A percentile compares a stretch with the other conserved stretches of the same genome.
phyloP scores from a whole-genome alignment of 176 grass and related monocot species.

The Lolium multiflorum region DNA sequence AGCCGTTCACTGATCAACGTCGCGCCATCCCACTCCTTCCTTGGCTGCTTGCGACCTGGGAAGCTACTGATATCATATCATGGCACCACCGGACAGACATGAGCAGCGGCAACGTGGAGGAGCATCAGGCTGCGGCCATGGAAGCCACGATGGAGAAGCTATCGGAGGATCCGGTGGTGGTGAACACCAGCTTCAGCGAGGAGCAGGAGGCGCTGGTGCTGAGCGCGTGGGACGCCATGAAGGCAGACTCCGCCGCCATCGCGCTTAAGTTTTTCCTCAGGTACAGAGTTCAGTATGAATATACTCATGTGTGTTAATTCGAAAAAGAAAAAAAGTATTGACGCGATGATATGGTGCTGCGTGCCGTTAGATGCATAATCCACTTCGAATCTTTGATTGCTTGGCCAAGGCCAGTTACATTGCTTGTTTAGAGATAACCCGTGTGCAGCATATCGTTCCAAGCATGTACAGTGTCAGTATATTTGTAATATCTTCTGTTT shows the following conservation, averaged over 20 bases:
- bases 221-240: slow-evolving; percentile 58
- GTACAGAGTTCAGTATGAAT: slow-evolving; percentile 8
- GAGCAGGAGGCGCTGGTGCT: slow-evolving; percentile 60
- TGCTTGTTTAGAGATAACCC: too few relatives aligned
- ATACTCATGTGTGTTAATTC: too few relatives aligned
- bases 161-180: neutral
- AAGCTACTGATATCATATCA: neutral
- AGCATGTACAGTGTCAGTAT: too few relatives aligned
- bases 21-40: neutral
- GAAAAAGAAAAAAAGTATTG: too few relatives aligned
- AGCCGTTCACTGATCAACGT: neutral
- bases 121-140: neutral
- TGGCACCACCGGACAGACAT: neutral
- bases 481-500: neutral
- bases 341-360: too few relatives aligned
- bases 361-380: too few relatives aligned
- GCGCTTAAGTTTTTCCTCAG: slow-evolving; percentile 62
- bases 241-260: slow-evolving; percentile 38
- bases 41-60: neutral
- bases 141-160: neutral
- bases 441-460: too few relatives aligned
- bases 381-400: too few relatives aligned
- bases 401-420: too few relatives aligned
- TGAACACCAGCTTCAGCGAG: slow-evolving; percentile 24
- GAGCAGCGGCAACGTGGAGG: neutral